A percentile compares a stretch with the other conserved stretches of the same genome.
These are phyloP conservation scores for Pezicula neosporulosa DNA, from an alignment of 2,329 filamentous ascomycete genomes.

Conservation along the genomic window DNA sequence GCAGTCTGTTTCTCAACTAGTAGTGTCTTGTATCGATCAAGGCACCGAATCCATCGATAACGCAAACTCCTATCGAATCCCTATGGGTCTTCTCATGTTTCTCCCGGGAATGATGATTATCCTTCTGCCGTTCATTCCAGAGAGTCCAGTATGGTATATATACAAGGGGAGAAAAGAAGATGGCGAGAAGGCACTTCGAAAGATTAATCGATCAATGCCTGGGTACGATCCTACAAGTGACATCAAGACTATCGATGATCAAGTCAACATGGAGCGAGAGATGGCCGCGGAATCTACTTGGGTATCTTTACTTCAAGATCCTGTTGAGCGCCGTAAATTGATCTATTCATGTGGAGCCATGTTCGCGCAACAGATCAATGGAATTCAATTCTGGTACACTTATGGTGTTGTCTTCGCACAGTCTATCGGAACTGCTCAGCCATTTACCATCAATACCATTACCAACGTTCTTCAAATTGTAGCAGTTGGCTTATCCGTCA, in stretches of 20 bases:
- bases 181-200: slow-evolving; percentile 30
- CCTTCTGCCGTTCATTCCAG: slow-evolving; percentile 22
- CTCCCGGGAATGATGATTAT: slow-evolving; percentile 22
- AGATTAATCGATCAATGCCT: slow-evolving; percentile 29
- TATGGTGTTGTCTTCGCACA: slow-evolving; percentile 40
- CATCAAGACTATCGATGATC: slow-evolving; percentile 19
- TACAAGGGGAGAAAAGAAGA: slow-evolving; percentile 23
- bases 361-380: slow-evolving; percentile 45
- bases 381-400: slow-evolving; percentile 43
- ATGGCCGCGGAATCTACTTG: slow-evolving; percentile 31
- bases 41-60: slow-evolving; percentile 19
- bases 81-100: slow-evolving; percentile 22
- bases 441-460: slow-evolving; percentile 35
- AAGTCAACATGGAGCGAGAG: slow-evolving; percentile 19
- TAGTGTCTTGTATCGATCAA: slow-evolving; percentile 31
- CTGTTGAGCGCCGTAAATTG: slow-evolving; percentile 42
- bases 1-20: slow-evolving; percentile 33
- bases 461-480: slow-evolving; percentile 40
- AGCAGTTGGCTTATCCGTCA: slow-evolving; percentile 34
- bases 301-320: slow-evolving; percentile 37
- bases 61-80: slow-evolving; percentile 29
- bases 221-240: slow-evolving; percentile 28
- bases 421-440: slow-evolving; percentile 36
- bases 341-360: slow-evolving; percentile 41
- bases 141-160: slow-evolving; percentile 30